Conservation (phyloP, 352 stramenopile species). For the Globisporangium splendens region DNA sequence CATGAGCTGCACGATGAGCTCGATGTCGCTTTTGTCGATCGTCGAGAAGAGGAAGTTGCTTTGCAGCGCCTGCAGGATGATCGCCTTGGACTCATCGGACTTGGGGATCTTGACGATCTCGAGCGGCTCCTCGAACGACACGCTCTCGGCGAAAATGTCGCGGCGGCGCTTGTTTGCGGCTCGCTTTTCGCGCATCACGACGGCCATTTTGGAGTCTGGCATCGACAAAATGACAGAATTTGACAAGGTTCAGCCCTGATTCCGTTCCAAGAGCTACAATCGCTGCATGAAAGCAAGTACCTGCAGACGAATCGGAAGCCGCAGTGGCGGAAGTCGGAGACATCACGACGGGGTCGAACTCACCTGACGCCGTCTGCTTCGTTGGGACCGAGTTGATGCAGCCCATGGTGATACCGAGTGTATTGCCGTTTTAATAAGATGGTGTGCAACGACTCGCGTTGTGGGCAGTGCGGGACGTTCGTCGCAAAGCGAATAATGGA, state of each 20-base stretch:
- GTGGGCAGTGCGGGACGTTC: not conserved
- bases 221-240: not conserved
- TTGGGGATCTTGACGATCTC: constrained; percentile 36
- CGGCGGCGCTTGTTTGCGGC: constrained; percentile 38
- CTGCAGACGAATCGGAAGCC: not conserved
- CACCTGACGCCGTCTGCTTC: constrained; percentile 25
- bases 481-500: too few relatives aligned
- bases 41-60: constrained; percentile 71
- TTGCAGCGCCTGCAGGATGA: constrained; percentile 59
- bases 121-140: constrained; percentile 54
- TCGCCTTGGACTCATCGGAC: constrained; percentile 30
- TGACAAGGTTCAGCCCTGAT: too few relatives aligned
- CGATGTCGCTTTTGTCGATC: constrained; percentile 45
- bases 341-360: constrained; percentile 41
- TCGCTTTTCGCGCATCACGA: constrained; percentile 70
- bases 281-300: not conserved
- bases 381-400: constrained; percentile 61
- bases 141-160: constrained; percentile 73
- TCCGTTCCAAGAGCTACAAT: not conserved
- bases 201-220: constrained; percentile 45
- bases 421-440: not conserved
- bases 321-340: not conserved
- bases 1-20: constrained; percentile 57
- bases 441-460: not conserved
- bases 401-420: constrained; percentile 30